Evolutionary conservation across 2,329 filamentous ascomycete species (phyloP).

Genomic region (Trichoderma cornu-damae): DNA sequence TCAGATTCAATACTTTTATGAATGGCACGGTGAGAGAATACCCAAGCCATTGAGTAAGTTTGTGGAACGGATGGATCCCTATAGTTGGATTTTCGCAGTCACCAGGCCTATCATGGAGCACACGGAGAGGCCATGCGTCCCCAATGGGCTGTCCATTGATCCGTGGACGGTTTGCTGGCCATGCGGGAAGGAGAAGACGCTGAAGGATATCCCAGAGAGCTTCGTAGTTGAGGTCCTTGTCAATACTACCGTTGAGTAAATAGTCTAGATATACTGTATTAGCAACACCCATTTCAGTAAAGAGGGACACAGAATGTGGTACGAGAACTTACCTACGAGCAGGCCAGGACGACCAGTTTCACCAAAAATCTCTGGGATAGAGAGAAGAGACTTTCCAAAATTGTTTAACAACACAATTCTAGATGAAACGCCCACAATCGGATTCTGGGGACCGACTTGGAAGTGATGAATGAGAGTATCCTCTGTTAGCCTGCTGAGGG

Average conservation of each 20-base stretch:
- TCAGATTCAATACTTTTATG: slow-evolving; percentile 45
- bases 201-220: slow-evolving; percentile 42
- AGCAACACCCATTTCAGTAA: neutral
- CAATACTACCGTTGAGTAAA: slow-evolving; percentile 30
- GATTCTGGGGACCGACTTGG: slow-evolving; percentile 41
- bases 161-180: slow-evolving; percentile 49
- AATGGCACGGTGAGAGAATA: slow-evolving; percentile 68
- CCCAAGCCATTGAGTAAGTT: slow-evolving; percentile 66
- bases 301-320: neutral
- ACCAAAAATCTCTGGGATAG: slow-evolving; percentile 38
- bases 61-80: slow-evolving; percentile 52
- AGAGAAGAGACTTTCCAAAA: slow-evolving; percentile 39
- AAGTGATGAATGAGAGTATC: slow-evolving; percentile 36
- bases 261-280: slow-evolving; percentile 32
- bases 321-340: slow-evolving; percentile 39
- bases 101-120: slow-evolving; percentile 11
- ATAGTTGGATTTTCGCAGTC: neutral
- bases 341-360: slow-evolving; percentile 40
- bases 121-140: slow-evolving; percentile 45
- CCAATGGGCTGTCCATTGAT: slow-evolving; percentile 41
- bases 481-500: slow-evolving; percentile 32
- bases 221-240: slow-evolving; percentile 34
- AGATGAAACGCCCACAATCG: slow-evolving; percentile 42
- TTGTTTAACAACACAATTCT: slow-evolving; percentile 39
- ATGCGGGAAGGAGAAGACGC: slow-evolving; percentile 42